Conservation (phyloP, 2,329 filamentous ascomycete species). For the Chrysosporium queenslandicum region DNA sequence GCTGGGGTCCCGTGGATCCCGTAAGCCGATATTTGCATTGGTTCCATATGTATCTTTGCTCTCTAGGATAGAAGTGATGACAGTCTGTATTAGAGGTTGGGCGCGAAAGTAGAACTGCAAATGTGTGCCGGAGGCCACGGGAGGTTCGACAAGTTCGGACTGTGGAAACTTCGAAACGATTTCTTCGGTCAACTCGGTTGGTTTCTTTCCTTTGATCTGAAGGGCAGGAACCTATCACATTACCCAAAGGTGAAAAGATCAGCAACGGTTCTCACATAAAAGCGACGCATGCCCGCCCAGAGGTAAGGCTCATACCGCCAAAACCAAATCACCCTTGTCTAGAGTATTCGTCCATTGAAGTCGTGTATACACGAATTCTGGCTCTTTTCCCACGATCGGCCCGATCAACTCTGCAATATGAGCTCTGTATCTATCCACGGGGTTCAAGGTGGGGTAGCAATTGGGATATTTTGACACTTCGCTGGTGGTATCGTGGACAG, state of each 20-base stretch:
- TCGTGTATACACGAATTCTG: conserved; percentile 32
- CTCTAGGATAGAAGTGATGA: conserved; percentile 51
- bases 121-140: conserved; percentile 48
- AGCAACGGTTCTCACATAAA: neutral
- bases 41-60: conserved; percentile 50
- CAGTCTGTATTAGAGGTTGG: conserved; percentile 44
- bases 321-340: conserved; percentile 39
- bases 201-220: conserved; percentile 48
- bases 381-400: conserved; percentile 31
- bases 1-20: conserved; percentile 47
- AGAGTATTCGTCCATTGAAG: conserved; percentile 38
- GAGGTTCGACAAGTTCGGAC: conserved; percentile 48
- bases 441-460: conserved; percentile 38
- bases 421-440: conserved; percentile 39
- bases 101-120: conserved; percentile 59
- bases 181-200: conserved; percentile 47
- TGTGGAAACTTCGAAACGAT: conserved; percentile 49
- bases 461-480: conserved; percentile 33
- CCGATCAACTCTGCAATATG: conserved; percentile 37
- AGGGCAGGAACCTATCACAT: conserved; percentile 32
- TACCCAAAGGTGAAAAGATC: neutral
- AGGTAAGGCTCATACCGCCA: conserved; percentile 28
- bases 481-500: conserved; percentile 31
- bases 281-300: too few relatives aligned
- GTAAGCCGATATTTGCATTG: conserved; percentile 49